Conservation (phyloP, 2,329 filamentous ascomycete species). For the Fusarium nodosum region DNA sequence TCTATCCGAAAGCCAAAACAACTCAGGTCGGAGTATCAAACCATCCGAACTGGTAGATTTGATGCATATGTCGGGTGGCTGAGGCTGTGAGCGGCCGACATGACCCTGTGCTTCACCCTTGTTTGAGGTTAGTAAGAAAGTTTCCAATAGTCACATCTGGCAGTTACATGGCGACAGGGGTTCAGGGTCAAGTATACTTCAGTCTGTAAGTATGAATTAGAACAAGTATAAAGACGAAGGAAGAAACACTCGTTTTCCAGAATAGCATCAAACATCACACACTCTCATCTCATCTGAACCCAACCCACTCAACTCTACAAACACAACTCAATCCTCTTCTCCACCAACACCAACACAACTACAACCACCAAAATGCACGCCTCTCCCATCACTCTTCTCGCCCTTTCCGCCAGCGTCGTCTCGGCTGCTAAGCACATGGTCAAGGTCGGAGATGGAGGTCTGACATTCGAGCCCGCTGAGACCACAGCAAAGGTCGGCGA, state of each 20-base stretch:
- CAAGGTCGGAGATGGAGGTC: slow-evolving; percentile 47
- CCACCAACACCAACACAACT: not conserved
- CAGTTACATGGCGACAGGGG: not conserved
- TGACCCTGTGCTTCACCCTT: slow-evolving; percentile 34
- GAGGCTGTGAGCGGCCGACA: slow-evolving; percentile 35
- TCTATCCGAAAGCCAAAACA: slow-evolving; percentile 22
- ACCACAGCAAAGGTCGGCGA: slow-evolving; percentile 65
- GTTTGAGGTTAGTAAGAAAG: slow-evolving; percentile 35
- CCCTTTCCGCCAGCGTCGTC: slow-evolving; percentile 24
- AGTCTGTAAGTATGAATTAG: slow-evolving; percentile 10
- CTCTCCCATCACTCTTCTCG: slow-evolving; percentile 30
- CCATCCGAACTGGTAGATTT: slow-evolving; percentile 22
- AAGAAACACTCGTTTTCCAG: slow-evolving; percentile 1
- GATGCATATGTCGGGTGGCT: slow-evolving; percentile 25
- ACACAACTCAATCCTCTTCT: slow-evolving; percentile 1
- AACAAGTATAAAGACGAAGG: slow-evolving; percentile 28
- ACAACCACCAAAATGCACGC: slow-evolving; percentile 34
- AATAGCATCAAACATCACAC: slow-evolving; percentile 9
- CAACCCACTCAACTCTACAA: slow-evolving; percentile 12
- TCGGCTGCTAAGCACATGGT: slow-evolving; percentile 42
- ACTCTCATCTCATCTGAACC: slow-evolving; percentile 7
- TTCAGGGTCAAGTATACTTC: slow-evolving; percentile 13
- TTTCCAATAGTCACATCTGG: slow-evolving; percentile 6
- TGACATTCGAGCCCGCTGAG: slow-evolving; percentile 66
- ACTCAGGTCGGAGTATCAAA: slow-evolving; percentile 33